phyloP scores from a whole-genome alignment of 371 early-diverging fungal species.

The Zancudomyces culisetae region DNA sequence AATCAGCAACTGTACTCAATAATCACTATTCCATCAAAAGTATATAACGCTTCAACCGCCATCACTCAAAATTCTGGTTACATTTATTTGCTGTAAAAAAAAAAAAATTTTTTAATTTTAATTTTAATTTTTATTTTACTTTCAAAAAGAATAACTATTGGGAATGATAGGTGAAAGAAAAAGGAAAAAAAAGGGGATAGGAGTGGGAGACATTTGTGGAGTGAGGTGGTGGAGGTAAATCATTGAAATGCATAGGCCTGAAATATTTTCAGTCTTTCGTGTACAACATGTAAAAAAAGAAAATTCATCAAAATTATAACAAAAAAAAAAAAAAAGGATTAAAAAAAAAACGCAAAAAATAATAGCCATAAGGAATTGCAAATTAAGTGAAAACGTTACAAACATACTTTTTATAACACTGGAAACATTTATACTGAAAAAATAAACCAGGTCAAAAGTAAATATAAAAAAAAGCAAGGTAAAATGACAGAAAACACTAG shows the following conservation, averaged over 20 bases:
- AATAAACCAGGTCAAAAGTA: not conserved
- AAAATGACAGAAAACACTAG: conserved; percentile 3
- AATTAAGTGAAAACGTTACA: too few relatives aligned
- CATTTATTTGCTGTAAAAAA: too few relatives aligned
- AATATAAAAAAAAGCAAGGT: not conserved
- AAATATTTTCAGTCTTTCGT: not conserved
- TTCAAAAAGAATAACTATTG: too few relatives aligned
- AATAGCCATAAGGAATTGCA: not conserved
- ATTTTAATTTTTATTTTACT: too few relatives aligned
- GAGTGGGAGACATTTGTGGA: not conserved
- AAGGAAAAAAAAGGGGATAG: not conserved
- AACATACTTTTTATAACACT: too few relatives aligned
- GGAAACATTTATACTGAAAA: not conserved
- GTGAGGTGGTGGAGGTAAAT: not conserved
- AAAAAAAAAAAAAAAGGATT: not conserved
- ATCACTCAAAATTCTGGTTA: too few relatives aligned
- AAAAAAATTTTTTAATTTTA: too few relatives aligned
- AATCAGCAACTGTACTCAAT: too few relatives aligned
- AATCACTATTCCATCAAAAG: too few relatives aligned
- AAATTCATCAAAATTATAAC: not conserved
- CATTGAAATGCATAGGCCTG: not conserved
- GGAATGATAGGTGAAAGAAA: not conserved
- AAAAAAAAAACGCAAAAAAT: not conserved
- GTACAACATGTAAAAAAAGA: not conserved
- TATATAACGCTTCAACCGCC: too few relatives aligned